Conservation (phyloP, 2,329 filamentous ascomycete genomes). For the Epichloe typhina region DNA sequence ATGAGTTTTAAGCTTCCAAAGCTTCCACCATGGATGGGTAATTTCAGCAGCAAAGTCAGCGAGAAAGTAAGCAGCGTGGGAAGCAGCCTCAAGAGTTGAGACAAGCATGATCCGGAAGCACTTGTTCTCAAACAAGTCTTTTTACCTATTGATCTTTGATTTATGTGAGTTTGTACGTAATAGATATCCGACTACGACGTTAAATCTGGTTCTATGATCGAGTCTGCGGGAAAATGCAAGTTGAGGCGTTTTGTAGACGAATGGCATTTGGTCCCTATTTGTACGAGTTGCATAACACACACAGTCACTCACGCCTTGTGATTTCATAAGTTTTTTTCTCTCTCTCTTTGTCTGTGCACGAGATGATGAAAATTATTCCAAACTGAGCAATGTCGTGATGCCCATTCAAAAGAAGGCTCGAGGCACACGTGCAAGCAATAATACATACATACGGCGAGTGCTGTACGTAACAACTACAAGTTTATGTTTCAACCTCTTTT, state of each 20-base stretch:
- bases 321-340: no score
- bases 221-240: background rate
- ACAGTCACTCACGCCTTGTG: no score
- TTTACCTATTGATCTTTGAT: background rate
- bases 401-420: no score
- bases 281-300: no score
- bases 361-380: no score
- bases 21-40: slow-evolving; percentile 30
- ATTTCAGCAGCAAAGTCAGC: slow-evolving; percentile 28
- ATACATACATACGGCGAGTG: background rate
- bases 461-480: background rate
- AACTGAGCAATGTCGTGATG: no score
- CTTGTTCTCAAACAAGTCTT: background rate
- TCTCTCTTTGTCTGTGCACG: no score
- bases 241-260: background rate
- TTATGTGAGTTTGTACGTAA: slow-evolving; percentile 8
- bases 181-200: background rate
- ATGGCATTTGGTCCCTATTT: background rate
- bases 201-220: background rate
- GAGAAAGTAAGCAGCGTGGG: slow-evolving; percentile 37
- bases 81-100: slow-evolving; percentile 27
- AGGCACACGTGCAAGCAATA: background rate
- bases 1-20: slow-evolving; percentile 40
- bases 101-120: background rate
- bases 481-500: background rate